phyloP scores from a whole-genome alignment of 169 alveolate genomes.

The Babesia ovis region DNA sequence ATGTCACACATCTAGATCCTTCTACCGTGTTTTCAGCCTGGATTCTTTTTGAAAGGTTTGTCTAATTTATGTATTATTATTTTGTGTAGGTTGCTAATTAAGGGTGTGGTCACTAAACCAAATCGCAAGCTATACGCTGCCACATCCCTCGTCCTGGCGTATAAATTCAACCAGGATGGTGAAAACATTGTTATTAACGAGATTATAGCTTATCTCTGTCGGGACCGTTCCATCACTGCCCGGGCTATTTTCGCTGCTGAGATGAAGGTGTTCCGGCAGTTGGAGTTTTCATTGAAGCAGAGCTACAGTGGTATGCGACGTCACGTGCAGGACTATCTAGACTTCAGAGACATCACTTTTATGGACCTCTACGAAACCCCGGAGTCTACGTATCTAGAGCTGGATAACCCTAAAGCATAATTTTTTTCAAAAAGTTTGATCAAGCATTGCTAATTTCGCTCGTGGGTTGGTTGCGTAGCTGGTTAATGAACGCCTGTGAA shows the following conservation, averaged over 20 bases:
- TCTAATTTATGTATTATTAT: not conserved
- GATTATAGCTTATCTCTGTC: slow-evolving; percentile 57
- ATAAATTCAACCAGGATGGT: slow-evolving; percentile 78
- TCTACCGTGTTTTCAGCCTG: slow-evolving; percentile 79
- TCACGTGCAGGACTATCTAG: slow-evolving; percentile 76
- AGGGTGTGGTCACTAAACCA: slow-evolving; percentile 69
- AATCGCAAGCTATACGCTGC: slow-evolving; percentile 78
- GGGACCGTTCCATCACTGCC: slow-evolving; percentile 64
- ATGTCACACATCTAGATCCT: slow-evolving; percentile 72
- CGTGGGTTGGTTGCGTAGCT: slow-evolving; percentile 60
- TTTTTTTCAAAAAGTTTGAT: not conserved
- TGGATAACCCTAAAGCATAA: slow-evolving; percentile 12
- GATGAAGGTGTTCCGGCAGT: slow-evolving; percentile 68
- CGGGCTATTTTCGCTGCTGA: slow-evolving; percentile 68
- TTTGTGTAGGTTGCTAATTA: slow-evolving; percentile 63
- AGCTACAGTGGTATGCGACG: slow-evolving; percentile 60
- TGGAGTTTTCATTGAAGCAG: slow-evolving; percentile 71
- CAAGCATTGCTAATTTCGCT: too few relatives aligned
- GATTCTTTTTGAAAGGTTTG: slow-evolving; percentile 75
- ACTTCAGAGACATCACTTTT: slow-evolving; percentile 56
- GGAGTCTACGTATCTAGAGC: slow-evolving; percentile 46
- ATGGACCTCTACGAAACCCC: slow-evolving; percentile 49
- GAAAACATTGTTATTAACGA: slow-evolving; percentile 72
- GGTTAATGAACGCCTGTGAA: slow-evolving; percentile 65
- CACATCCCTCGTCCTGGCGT: slow-evolving; percentile 73